A percentile compares a stretch with the other conserved stretches of the same genome.
Evolutionary conservation across 768 basidiomycete genomes (phyloP).

Genomic region (Mrakia blollopis): DNA sequence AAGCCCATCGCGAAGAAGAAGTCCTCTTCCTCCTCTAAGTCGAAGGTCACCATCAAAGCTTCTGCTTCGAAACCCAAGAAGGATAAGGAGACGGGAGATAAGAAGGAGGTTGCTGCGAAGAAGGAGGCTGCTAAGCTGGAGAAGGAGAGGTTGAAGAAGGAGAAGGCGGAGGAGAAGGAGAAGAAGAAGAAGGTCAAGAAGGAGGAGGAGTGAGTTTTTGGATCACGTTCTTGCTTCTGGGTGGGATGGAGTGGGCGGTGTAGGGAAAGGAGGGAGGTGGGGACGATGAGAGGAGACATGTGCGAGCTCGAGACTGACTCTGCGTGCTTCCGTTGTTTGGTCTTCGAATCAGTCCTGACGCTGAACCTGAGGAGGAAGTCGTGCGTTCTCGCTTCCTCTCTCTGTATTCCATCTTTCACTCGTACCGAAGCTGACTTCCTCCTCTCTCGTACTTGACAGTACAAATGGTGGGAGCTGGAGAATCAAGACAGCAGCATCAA

Average conservation of each 20-base stretch:
- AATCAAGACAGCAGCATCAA: slow-evolving; percentile 63
- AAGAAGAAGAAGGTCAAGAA: neutral
- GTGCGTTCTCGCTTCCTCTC: slow-evolving; percentile 14
- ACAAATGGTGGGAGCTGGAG: slow-evolving; percentile 79
- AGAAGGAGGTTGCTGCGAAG: slow-evolving; percentile 33
- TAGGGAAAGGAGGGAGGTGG: too few relatives aligned
- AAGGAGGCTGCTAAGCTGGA: slow-evolving; percentile 30
- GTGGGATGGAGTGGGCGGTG: neutral
- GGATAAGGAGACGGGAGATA: slow-evolving; percentile 46
- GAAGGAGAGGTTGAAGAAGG: slow-evolving; percentile 46
- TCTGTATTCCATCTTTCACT: neutral
- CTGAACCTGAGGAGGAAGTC: slow-evolving; percentile 50
- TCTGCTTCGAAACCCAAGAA: slow-evolving; percentile 48
- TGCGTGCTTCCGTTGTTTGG: neutral
- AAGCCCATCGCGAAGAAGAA: slow-evolving; percentile 28
- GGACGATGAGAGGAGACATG: too few relatives aligned
- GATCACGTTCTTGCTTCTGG: too few relatives aligned
- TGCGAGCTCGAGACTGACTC: slow-evolving; percentile 37
- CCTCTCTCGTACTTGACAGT: slow-evolving; percentile 40
- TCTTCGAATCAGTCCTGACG: slow-evolving; percentile 37
- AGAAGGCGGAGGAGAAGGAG: neutral
- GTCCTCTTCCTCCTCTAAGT: too few relatives aligned
- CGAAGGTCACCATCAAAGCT: slow-evolving; percentile 35
- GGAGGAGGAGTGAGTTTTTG: neutral
- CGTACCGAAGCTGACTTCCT: neutral